Percentiles rank a stretch among this genome's conserved stretches.
Conservation (phyloP, 2,329 filamentous ascomycete species). For the Penicillium sp. region DNA sequence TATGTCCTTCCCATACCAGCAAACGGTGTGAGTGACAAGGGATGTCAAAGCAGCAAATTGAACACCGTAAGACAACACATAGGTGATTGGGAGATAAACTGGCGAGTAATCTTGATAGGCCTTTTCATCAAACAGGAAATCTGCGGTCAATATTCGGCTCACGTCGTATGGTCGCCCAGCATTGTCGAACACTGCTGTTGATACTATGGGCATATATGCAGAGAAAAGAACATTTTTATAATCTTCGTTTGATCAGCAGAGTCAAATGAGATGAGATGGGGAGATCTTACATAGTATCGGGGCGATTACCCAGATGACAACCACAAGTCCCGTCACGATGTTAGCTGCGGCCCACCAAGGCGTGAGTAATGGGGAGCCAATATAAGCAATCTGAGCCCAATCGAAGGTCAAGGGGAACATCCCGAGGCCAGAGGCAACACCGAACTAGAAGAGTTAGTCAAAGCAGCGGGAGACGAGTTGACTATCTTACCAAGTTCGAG, state of each 20-base stretch:
- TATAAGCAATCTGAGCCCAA: conserved; percentile 86
- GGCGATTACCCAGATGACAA: conserved; percentile 82
- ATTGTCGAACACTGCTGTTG: conserved; percentile 82
- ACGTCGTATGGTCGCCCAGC: conserved; percentile 77
- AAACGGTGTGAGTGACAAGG: conserved; percentile 73
- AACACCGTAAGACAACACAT: conserved; percentile 80
- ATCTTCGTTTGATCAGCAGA: conserved; percentile 42
- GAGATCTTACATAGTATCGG: conserved; percentile 62
- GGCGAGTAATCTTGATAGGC: conserved; percentile 79
- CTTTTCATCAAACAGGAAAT: conserved; percentile 73
- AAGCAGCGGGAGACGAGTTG: background rate
- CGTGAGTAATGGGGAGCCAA: conserved; percentile 77
- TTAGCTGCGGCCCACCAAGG: conserved; percentile 87
- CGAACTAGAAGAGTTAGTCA: conserved; percentile 53
- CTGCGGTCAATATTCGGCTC: conserved; percentile 70
- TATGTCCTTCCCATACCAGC: conserved; percentile 83
- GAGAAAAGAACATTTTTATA: conserved; percentile 78
- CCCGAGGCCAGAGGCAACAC: conserved; percentile 78
- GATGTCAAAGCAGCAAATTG: conserved; percentile 82
- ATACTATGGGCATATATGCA: conserved; percentile 83
- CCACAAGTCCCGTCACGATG: conserved; percentile 72
- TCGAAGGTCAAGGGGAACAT: conserved; percentile 85
- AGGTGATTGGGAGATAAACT: conserved; percentile 82
- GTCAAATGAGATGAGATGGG: background rate
- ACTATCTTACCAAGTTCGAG: conserved; percentile 62